phyloP scores from a whole-genome alignment of 495 filamentous ascomycete genomes.

The Podospora tetraspora region DNA sequence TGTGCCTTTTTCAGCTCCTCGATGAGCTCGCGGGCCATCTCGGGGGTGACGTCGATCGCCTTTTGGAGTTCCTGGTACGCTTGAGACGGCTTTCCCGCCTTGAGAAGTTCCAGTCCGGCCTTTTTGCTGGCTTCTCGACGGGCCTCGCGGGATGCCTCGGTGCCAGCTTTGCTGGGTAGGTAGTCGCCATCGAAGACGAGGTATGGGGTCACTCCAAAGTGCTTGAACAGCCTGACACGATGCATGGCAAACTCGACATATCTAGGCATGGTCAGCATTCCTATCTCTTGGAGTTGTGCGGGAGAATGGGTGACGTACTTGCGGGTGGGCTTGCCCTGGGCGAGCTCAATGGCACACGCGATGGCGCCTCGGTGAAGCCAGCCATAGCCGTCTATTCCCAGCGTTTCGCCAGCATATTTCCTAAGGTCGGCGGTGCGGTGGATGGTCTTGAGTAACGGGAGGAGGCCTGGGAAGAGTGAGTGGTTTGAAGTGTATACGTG shows the following conservation, averaged over 20 bases:
- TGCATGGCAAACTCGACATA: constrained; percentile 89
- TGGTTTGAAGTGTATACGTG: constrained; percentile 17
- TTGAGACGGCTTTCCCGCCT: constrained; percentile 70
- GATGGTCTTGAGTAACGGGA: constrained; percentile 91
- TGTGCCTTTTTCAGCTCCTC: constrained; percentile 77
- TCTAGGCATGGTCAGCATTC: constrained; percentile 37
- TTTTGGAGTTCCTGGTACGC: constrained; percentile 89
- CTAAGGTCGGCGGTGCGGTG: constrained; percentile 82
- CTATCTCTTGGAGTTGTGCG: neutral
- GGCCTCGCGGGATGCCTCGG: constrained; percentile 65
- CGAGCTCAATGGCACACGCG: constrained; percentile 86
- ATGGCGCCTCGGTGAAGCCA: constrained; percentile 96
- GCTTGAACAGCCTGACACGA: constrained; percentile 84
- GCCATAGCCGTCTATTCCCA: constrained; percentile 94
- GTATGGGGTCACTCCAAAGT: constrained; percentile 89
- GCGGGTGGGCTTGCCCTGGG: constrained; percentile 76
- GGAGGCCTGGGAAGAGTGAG: constrained; percentile 54
- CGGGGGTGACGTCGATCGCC: constrained; percentile 89
- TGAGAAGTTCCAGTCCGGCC: constrained; percentile 70
- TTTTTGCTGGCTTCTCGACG: constrained; percentile 69
- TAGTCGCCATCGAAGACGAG: constrained; percentile 95
- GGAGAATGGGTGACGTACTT: constrained; percentile 52
- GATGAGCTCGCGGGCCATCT: constrained; percentile 90
- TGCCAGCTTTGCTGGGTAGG: constrained; percentile 91
- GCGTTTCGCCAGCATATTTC: constrained; percentile 79